phyloP scores from a whole-genome alignment of 1,284 basidiomycete species.

The Cryptococcus jaspeensis region DNA sequence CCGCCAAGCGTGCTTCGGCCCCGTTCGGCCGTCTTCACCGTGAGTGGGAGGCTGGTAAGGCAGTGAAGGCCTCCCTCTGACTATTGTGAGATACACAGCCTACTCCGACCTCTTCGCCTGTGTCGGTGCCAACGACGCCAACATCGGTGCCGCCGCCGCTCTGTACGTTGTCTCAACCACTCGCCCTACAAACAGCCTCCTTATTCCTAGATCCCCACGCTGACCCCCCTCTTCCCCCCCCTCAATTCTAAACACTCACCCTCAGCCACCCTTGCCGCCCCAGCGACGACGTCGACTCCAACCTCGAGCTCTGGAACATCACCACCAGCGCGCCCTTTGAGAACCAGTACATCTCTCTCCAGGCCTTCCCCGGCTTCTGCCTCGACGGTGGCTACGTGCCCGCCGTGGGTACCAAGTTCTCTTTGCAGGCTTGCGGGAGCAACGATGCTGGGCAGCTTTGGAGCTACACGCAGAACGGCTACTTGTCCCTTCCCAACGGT shows the following conservation, averaged over 20 bases:
- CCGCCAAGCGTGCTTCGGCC: too few relatives aligned
- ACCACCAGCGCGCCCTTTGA: not conserved
- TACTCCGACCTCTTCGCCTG: not conserved
- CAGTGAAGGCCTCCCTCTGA: too few relatives aligned
- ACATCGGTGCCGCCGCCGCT: slow-evolving; percentile 1
- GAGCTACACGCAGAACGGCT: too few relatives aligned
- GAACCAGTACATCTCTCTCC: not conserved
- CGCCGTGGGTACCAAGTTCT: not conserved
- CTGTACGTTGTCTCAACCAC: too few relatives aligned
- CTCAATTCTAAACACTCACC: too few relatives aligned
- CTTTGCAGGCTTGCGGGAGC: not conserved
- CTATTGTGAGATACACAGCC: not conserved
- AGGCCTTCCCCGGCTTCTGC: slow-evolving; percentile 2
- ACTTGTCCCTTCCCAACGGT: too few relatives aligned
- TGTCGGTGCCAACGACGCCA: not conserved
- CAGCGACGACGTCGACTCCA: not conserved
- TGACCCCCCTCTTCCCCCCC: not conserved
- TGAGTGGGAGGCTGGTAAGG: too few relatives aligned
- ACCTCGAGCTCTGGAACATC: slow-evolving; percentile 7
- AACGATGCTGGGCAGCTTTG: not conserved
- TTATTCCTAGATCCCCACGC: not conserved
- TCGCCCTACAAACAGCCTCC: too few relatives aligned
- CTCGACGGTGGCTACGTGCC: not conserved
- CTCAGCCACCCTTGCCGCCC: not conserved
- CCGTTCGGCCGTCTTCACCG: too few relatives aligned